Evolutionary conservation across 345 rosid species (phyloP), one percentile per base, ranked within the genome.

Genomic region (Arabidopsis thaliana): DNA sequence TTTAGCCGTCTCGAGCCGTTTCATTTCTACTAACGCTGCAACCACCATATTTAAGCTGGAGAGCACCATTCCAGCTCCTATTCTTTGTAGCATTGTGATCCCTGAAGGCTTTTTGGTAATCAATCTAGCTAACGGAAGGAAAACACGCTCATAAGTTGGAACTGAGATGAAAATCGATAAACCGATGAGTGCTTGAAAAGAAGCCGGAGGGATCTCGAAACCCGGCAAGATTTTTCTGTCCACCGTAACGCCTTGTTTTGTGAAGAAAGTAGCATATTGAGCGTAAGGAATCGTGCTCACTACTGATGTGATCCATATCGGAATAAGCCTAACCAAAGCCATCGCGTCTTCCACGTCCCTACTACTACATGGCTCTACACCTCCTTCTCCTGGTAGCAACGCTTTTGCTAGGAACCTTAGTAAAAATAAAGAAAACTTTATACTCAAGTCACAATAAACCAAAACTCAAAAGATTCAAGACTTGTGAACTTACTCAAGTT

Each of bases 291-390:
- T 90, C 3, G 83, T 70, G 80, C 86, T 89, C 80, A 88, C 88
- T 36, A 94, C 66, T 73, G 96, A 84, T 25, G 82, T 76, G 53
- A 90, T 62, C 98, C 96, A 94, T 52, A 94, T 75, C 24, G 98
- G 98, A 40, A 91, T 59, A 34, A 94, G 84, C 10, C 91, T 88
- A 7, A 88, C 73, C 4, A 90, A 80, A 36, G 84, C 86, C 78
- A 88, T 94, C 25, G 87, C 91, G 80, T 94, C 91, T 80, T 91
- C 96, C 42, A 94, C 96, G 57, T 90, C 95, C 68, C 82, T 83
- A 24, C 80, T 32, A 3, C 85, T 69, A 81, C 98, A 89, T 20
- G 91, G 82, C 71, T 69, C 82, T 33, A 40, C 70, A 32, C 66
- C 33, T 8, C 61, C 80, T 41, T 76, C 82, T 33, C 83, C 65